phyloP scores from a whole-genome alignment of 495 filamentous ascomycete species.

The Daldinia grandis region DNA sequence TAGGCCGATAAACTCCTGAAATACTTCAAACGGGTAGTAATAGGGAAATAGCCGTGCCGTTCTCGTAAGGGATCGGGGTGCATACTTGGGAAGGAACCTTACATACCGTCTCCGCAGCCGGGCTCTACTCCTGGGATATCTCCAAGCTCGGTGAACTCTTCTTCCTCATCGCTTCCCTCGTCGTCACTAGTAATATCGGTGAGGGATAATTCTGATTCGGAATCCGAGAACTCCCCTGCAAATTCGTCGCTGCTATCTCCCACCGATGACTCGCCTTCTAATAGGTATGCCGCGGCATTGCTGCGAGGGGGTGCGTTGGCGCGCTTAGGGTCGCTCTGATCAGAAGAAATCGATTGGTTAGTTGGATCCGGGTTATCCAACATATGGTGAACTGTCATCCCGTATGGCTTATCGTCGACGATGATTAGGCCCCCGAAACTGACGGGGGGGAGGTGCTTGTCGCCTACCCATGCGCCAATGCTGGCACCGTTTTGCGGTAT shows the following conservation, averaged over 20 bases:
- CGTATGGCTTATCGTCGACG: slow-evolving; percentile 82
- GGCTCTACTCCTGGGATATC: slow-evolving; percentile 84
- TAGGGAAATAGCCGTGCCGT: slow-evolving; percentile 5
- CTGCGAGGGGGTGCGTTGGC: slow-evolving; percentile 45
- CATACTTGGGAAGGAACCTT: slow-evolving; percentile 22
- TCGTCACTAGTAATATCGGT: slow-evolving; percentile 59
- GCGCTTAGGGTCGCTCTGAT: slow-evolving; percentile 44
- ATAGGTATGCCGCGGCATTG: slow-evolving; percentile 37
- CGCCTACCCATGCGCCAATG: slow-evolving; percentile 87
- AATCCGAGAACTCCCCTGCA: slow-evolving; percentile 62
- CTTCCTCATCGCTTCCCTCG: slow-evolving; percentile 51
- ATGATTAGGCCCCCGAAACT: slow-evolving; percentile 88
- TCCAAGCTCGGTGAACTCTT: slow-evolving; percentile 67
- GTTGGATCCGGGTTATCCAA: slow-evolving; percentile 80
- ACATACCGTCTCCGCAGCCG: slow-evolving; percentile 70
- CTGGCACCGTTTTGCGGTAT: slow-evolving; percentile 85
- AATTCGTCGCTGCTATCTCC: slow-evolving; percentile 56
- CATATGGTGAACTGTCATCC: slow-evolving; percentile 97
- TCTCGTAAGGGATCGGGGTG: slow-evolving; percentile 1
- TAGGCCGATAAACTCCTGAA: background rate
- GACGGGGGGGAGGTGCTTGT: slow-evolving; percentile 84
- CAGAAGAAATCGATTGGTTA: slow-evolving; percentile 48
- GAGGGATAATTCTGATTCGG: slow-evolving; percentile 60
- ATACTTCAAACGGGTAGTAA: background rate
- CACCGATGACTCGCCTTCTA: slow-evolving; percentile 46